Conservation (phyloP, 1,284 basidiomycete species). For the Peniophora sp. region DNA sequence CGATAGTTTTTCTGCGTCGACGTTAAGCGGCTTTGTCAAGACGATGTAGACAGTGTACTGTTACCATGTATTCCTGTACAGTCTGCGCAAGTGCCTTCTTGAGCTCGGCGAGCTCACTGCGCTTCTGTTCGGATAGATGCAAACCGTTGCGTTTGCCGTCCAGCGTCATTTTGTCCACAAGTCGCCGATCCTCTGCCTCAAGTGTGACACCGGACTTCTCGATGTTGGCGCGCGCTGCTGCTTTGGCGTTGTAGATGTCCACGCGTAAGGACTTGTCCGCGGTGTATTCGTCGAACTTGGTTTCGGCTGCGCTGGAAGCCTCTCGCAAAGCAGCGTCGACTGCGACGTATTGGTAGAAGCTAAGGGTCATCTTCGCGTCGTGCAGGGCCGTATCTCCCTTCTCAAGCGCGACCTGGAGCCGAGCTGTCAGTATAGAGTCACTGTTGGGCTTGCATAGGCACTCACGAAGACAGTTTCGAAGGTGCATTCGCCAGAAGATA, state of each 20-base stretch:
- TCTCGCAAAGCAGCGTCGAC: constrained; percentile 63
- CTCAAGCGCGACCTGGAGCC: constrained; percentile 43
- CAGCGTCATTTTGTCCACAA: constrained; percentile 71
- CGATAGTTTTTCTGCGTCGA: constrained; percentile 70
- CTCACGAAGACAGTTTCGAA: constrained; percentile 44
- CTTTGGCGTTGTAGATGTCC: constrained; percentile 68
- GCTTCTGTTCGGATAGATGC: constrained; percentile 56
- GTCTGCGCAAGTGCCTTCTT: constrained; percentile 66
- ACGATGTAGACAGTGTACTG: constrained; percentile 15
- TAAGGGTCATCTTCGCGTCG: constrained; percentile 45
- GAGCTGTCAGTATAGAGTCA: background rate
- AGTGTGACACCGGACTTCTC: constrained; percentile 47
- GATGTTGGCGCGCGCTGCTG: constrained; percentile 61
- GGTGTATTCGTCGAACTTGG: constrained; percentile 52
- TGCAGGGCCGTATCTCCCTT: constrained; percentile 50
- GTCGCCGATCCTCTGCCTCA: constrained; percentile 56
- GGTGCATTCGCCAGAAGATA: constrained; percentile 47
- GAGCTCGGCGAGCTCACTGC: constrained; percentile 45
- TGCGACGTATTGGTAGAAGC: constrained; percentile 77
- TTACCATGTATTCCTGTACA: constrained; percentile 66
- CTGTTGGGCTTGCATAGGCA: background rate
- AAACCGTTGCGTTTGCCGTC: constrained; percentile 73
- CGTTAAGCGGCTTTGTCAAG: background rate
- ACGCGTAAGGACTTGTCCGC: constrained; percentile 70
- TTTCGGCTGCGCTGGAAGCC: constrained; percentile 65